Evolutionary conservation across 2,329 filamentous ascomycete species (phyloP).

Genomic region (Pestalotiopsis fici): DNA sequence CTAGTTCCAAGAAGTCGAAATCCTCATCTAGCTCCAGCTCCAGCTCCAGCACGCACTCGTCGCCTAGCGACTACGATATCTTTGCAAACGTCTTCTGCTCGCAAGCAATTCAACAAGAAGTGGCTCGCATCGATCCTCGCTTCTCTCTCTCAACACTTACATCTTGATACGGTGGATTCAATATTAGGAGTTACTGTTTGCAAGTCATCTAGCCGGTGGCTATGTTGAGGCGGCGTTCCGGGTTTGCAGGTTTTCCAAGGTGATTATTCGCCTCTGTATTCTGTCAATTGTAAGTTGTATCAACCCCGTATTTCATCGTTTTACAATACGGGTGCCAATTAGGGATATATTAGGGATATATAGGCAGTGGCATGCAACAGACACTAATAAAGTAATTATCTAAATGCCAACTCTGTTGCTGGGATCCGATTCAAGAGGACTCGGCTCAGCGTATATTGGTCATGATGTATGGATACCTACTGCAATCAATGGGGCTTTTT

Average conservation of each 20-base stretch:
- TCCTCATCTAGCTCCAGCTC: slow-evolving; percentile 30
- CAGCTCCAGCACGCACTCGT: slow-evolving; percentile 32
- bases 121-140: slow-evolving; percentile 54
- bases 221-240: neutral
- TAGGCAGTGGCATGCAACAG: neutral
- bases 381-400: neutral
- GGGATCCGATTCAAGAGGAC: neutral
- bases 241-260: neutral
- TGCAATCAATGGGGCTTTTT: no score
- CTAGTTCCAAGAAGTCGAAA: slow-evolving; percentile 29
- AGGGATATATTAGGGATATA: neutral
- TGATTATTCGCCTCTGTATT: neutral
- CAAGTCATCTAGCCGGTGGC: slow-evolving; percentile 7
- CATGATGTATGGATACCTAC: neutral
- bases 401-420: neutral
- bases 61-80: slow-evolving; percentile 8
- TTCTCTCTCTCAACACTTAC: slow-evolving; percentile 57
- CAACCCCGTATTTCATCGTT: neutral
- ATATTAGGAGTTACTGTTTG: neutral
- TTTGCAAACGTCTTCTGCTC: slow-evolving; percentile 55
- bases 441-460: neutral
- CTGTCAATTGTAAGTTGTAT: neutral
- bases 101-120: slow-evolving; percentile 49
- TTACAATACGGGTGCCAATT: neutral
- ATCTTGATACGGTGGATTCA: slow-evolving; percentile 14